Evolutionary conservation across 768 basidiomycete species (phyloP).

Genomic region (Lactifluus echinatus): DNA sequence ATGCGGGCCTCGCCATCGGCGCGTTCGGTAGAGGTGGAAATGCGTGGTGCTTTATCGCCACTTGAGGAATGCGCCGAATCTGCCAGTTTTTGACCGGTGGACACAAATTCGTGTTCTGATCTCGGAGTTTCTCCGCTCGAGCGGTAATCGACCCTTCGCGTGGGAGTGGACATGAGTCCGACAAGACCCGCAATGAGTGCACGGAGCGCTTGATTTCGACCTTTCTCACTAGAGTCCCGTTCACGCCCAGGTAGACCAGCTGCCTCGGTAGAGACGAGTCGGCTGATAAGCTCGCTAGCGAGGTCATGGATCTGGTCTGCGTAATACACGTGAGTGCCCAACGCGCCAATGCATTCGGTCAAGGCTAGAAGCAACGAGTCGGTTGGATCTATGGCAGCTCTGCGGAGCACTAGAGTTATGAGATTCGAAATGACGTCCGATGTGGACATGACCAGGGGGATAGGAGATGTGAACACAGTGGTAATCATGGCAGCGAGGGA

Average conservation of each 20-base stretch:
- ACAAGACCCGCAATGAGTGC: constrained; percentile 61
- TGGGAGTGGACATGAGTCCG: constrained; percentile 60
- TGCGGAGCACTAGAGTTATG: constrained; percentile 61
- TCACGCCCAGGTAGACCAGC: constrained; percentile 43
- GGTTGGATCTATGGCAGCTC: constrained; percentile 48
- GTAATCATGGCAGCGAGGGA: constrained; percentile 73
- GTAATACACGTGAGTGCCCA: constrained; percentile 90
- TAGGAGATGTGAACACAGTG: constrained; percentile 72
- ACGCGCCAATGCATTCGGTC: constrained; percentile 70
- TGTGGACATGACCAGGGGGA: constrained; percentile 83
- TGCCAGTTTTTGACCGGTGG: not conserved
- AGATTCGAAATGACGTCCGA: constrained; percentile 82
- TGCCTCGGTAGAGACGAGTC: constrained; percentile 61
- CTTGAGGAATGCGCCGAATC: not conserved
- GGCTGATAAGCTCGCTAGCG: constrained; percentile 70
- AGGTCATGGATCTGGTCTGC: constrained; percentile 94
- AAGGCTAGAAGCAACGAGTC: constrained; percentile 60
- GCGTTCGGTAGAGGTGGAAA: constrained; percentile 12
- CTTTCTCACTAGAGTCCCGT: constrained; percentile 32
- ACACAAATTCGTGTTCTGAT: constrained; percentile 13
- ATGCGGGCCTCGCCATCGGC: constrained; percentile 28
- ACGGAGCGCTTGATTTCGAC: constrained; percentile 57
- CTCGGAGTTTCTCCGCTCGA: constrained; percentile 4
- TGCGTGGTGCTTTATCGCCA: constrained; percentile 4
- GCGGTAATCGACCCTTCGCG: constrained; percentile 3